Conservation (phyloP, 495 filamentous ascomycete genomes). For the Xylaria intraflava region DNA sequence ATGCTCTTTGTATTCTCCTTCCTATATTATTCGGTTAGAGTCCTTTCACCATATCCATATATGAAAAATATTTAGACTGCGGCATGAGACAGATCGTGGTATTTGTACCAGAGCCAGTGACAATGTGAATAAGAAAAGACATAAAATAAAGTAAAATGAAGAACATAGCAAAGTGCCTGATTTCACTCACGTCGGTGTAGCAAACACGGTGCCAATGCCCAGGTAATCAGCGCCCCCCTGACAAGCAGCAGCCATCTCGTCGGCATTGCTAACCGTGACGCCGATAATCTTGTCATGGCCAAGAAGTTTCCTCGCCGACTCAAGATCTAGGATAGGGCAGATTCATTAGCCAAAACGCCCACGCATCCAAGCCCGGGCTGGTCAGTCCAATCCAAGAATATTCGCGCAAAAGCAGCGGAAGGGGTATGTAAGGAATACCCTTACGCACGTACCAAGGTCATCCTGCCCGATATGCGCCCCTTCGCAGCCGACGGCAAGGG, state of each 20-base stretch:
- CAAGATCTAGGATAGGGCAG: constrained; percentile 41
- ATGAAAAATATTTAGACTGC: not conserved
- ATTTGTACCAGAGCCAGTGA: no score
- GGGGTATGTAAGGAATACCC: not conserved
- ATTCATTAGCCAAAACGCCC: not conserved
- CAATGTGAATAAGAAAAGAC: not conserved
- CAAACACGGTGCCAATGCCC: constrained; percentile 80
- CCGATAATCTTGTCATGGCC: constrained; percentile 61
- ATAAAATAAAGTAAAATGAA: not conserved
- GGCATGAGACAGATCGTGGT: not conserved
- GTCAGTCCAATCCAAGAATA: no score
- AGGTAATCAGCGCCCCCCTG: constrained; percentile 76
- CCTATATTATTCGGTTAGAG: constrained; percentile 23
- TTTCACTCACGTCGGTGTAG: constrained; percentile 63
- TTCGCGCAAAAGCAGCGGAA: not conserved
- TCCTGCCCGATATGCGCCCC: constrained; percentile 94
- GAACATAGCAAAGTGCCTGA: not conserved
- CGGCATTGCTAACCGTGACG: constrained; percentile 62
- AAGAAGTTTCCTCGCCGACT: constrained; percentile 62
- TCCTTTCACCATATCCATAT: not conserved
- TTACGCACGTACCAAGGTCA: constrained; percentile 63
- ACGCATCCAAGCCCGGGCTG: not conserved
- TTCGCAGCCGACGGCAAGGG: constrained; percentile 75
- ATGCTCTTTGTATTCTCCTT: constrained; percentile 74
- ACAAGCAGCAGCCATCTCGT: constrained; percentile 61